These are phyloP conservation scores for Coprinopsis sp. DNA, from an alignment of 768 basidiomycete species.

Conservation along the genomic window DNA sequence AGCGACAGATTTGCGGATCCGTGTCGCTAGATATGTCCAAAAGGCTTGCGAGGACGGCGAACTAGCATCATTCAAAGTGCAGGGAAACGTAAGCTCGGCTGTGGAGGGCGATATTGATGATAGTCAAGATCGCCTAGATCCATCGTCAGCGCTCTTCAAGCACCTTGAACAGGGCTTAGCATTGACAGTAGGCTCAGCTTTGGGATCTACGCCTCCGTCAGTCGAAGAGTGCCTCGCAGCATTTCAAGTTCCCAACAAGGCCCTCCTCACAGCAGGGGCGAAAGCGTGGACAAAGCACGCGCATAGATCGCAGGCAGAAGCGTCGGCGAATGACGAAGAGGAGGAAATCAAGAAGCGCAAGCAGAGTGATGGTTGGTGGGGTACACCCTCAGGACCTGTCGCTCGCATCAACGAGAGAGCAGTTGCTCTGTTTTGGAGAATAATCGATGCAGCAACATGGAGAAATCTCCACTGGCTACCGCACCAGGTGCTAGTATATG, in stretches of 20 bases:
- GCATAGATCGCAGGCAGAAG: constrained; percentile 45
- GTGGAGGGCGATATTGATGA: too few relatives aligned
- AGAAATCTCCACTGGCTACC: constrained; percentile 64
- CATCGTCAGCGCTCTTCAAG: constrained; percentile 30
- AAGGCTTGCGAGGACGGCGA: background rate
- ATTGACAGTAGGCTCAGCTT: constrained; percentile 55
- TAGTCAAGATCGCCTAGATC: constrained; percentile 6
- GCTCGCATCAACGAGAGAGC: constrained; percentile 49
- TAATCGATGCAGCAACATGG: constrained; percentile 53
- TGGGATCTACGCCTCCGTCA: constrained; percentile 46
- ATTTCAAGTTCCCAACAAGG: constrained; percentile 45
- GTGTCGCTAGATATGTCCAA: constrained; percentile 21
- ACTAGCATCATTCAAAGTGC: too few relatives aligned
- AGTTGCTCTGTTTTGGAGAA: constrained; percentile 45
- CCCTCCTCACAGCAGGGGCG: constrained; percentile 51
- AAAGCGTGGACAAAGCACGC: constrained; percentile 67
- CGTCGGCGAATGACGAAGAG: constrained; percentile 5
- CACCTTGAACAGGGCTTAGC: constrained; percentile 52
- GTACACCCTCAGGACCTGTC: constrained; percentile 49
- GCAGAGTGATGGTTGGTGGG: constrained; percentile 52
- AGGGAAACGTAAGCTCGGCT: background rate
- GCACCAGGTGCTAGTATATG: constrained; percentile 58
- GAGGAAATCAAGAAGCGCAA: constrained; percentile 14
- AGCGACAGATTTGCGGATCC: constrained; percentile 33
- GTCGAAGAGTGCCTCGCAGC: constrained; percentile 46